Evolutionary conservation across 768 basidiomycete genomes (phyloP), one percentile per base, ranked within the genome.

Genomic region (Boletus insuetus): DNA sequence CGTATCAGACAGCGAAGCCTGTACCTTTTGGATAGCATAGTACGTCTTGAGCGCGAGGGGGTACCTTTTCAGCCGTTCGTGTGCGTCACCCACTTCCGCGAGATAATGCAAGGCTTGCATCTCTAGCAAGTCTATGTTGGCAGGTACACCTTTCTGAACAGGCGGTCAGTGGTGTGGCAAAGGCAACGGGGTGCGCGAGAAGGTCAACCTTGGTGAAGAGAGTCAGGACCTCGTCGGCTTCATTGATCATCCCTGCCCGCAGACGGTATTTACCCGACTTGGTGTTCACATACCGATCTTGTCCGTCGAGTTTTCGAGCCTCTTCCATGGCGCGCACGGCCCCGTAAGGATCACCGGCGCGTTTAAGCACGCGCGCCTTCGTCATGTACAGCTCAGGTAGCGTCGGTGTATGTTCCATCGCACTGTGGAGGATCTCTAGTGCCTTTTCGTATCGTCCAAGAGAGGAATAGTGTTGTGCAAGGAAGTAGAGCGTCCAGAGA

Each of bases 71-170:
- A 77, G 75, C 5, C 81, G 81, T 51, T 78, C 73, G 50, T 91
- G 83, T 2, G 88, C 80, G 54, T 89, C 82, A 1, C 83, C 97
- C 62, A 91, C 86, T 71, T 97, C 94, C 17, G 79, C 70, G 22
- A 98, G 75, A 73, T 90, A 97, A 62, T 94, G 82, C 44, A 95
- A 69, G 24, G 92, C 94, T 69, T 99, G 97, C 92, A 99, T 94
- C 56, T 98, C 96, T 61, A 94, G 87, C 34, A 98, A 75, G 71
- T 99, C 97, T 10, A 80, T 75, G 3, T 82, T 82, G 17, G 93
- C 88, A 48, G 82, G 78, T 0, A 91, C 83, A 64, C 93, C 95
- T 84, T 96, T 98, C 93, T 96, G 67, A 38, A 50, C 17, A n/a
- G 6, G 29, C n/a, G 6, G 39, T 69, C 57, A 66, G 51, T 24